Base-by-base conservation (phyloP, 352 stramenopile species). In the Pythium guiyangense region DNA sequence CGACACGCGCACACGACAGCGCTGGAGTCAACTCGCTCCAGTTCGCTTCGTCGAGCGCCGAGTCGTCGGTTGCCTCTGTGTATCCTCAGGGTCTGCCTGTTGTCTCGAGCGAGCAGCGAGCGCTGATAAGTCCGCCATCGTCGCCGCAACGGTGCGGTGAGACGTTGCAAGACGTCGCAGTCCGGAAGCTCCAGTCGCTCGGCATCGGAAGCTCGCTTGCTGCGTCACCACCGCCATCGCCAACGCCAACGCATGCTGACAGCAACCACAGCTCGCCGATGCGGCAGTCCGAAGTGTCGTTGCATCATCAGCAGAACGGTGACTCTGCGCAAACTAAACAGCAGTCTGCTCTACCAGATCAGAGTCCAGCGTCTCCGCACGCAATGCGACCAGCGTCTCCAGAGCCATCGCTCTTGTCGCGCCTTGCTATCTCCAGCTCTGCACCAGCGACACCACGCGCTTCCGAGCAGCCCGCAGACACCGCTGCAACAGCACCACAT, bases 21-120 rank as follows among this genome's bases (percentile, higher is more conserved):
- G 66, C 65, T 2, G 63, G 63, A 11, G 62, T 90, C 29, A 79
- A 71, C 42, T 85, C 75, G 18, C 64, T 90, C 8, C 74, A 90
- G 18, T 90, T 90, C 49, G 77, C 73, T 22, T 63, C 66, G 6
- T 64, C 75, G 0, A 56, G 44, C 26, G 52, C 63, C 5, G 72
- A 88, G n/a, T 57, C 52, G 11, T 54, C 51, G 4, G 39, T 26
- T 4, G 57, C 57, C 3, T 54, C 47, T 0, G 69, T 71, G 18
- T 60, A 60, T 46, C 63, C 75, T 3, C 65, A 83, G 34, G 71
- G 66, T 4, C 46, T 82, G 11, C 73, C 69, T 1, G 70, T 85
- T 10, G 69, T 84, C 39, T 78, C 78, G 0, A 67, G 67, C 11
- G 70, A 85, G 42, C 74, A 72, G 42, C 37, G n/a, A 39, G 22